Conservation (phyloP, 176 grass and related monocot genomes). For the Lolium perenne region DNA sequence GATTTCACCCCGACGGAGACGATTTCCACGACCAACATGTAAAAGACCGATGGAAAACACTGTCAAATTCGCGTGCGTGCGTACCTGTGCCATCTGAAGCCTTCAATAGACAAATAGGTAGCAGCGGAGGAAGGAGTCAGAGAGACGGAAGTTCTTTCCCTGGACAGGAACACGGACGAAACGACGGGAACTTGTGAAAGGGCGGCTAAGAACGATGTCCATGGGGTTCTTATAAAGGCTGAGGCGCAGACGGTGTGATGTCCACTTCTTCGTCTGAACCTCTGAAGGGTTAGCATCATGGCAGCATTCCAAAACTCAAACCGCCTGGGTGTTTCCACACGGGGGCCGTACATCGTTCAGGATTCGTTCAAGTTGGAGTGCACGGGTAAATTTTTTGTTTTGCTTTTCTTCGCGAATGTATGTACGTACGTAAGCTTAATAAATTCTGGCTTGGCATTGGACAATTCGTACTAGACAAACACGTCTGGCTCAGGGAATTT, state of each 20-base stretch:
- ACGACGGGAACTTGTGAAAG: not conserved
- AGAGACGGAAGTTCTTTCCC: not conserved
- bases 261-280: not conserved
- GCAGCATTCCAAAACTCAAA: not conserved
- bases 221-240: constrained; percentile 8
- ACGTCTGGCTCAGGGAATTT: not conserved
- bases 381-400: not conserved
- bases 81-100: constrained; percentile 61
- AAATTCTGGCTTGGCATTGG: too few species aligned
- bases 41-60: not conserved
- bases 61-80: too few species aligned
- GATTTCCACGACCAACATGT: too few species aligned
- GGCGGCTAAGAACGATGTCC: not conserved
- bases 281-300: not conserved
- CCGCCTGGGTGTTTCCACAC: constrained; percentile 25
- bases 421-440: too few species aligned
- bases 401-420: not conserved
- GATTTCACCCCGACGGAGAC: not conserved
- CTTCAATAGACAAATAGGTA: not conserved
- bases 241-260: not conserved
- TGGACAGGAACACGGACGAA: not conserved
- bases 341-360: not conserved
- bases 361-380: not conserved
- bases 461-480: too few species aligned
- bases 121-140: not conserved